Evolutionary conservation across 345 rosid species (phyloP), one percentile per base, ranked within the genome.

Genomic region (Eucalyptus virginea): DNA sequence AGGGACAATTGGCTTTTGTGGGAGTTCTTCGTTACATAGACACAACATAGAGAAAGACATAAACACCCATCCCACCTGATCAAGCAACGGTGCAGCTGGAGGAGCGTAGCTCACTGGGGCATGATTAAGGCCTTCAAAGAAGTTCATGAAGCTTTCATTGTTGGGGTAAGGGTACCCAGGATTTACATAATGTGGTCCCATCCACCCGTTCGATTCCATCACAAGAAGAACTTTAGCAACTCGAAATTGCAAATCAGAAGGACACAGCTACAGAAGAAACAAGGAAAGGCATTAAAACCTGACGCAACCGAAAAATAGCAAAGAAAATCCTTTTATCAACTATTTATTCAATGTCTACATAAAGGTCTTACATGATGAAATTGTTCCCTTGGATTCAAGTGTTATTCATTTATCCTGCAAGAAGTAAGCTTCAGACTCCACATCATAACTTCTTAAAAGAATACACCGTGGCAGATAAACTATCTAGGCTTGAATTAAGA

Each of bases 131-230:
- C 94, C 96, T 88, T 95, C 94, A 52, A 95, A 94, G 92, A 94
- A 94, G 88, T 95, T 93, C 95, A 95, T 93, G 86, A 93, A 94
- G 92, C 95, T 94, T 87, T 94, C 95, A 14, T 93, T 89, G 48
- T 42, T 91, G 86, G 94, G 91, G 90, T 94, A 94, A 90, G 96
- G 95, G 91, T 93, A 94, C 40, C 93, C 96, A 28, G 91, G 93
- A 60, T 94, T 92, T 87, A 93, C 89, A 88, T 94, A 93, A 86
- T 94, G 95, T 87, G 94, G 92, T 89, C 93, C 96, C 96, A 94
- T 93, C 83, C 92, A 95, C 40, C 94, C 90, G 86, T 90, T 88
- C 17, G 90, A 94, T 34, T 93, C 94, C 97, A 94, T 94, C 88
- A 92, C 44, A 42, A 88, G 51, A 91, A 52, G 51, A 77, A 77